Percentiles rank a stretch among this genome's conserved stretches.
Evolutionary conservation across 306 rosid genomes (phyloP).

Genomic region (Clitoria ternatea): DNA sequence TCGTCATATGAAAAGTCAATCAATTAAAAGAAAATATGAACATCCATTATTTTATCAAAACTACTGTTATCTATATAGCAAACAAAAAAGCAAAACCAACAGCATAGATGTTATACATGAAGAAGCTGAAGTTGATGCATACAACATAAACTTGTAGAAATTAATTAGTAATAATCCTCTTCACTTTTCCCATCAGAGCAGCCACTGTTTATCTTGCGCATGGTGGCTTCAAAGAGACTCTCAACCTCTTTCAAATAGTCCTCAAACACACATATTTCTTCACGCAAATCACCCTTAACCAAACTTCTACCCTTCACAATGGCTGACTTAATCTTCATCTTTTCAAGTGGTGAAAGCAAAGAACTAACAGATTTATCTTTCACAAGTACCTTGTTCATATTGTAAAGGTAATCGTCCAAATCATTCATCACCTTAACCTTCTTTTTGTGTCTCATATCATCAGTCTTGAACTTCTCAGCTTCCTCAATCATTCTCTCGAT

Average conservation of each 20-base stretch:
- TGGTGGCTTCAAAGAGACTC: background rate
- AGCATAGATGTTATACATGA: too few relatives aligned
- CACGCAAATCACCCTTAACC: background rate
- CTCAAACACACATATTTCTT: constrained; percentile 31
- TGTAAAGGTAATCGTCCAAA: constrained; percentile 37
- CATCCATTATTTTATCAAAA: too few relatives aligned
- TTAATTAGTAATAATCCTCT: too few relatives aligned
- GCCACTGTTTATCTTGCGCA: too few relatives aligned
- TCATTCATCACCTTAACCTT: constrained; percentile 26
- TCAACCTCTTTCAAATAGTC: constrained; percentile 30
- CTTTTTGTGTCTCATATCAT: constrained; percentile 34
- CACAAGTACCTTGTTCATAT: background rate
- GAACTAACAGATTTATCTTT: background rate
- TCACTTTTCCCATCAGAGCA: too few relatives aligned
- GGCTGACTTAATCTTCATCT: background rate
- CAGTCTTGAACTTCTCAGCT: constrained; percentile 37
- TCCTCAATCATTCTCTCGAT: constrained; percentile 37
- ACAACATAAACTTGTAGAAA: too few relatives aligned
- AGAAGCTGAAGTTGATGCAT: too few relatives aligned
- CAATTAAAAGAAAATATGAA: too few relatives aligned
- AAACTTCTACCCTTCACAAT: background rate
- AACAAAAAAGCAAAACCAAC: too few relatives aligned
- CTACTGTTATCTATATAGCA: too few relatives aligned
- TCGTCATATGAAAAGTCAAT: too few relatives aligned
- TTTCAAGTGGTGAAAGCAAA: background rate